phyloP scores from a whole-genome alignment of 164 flowering plant genomes.

The Sedum album region DNA sequence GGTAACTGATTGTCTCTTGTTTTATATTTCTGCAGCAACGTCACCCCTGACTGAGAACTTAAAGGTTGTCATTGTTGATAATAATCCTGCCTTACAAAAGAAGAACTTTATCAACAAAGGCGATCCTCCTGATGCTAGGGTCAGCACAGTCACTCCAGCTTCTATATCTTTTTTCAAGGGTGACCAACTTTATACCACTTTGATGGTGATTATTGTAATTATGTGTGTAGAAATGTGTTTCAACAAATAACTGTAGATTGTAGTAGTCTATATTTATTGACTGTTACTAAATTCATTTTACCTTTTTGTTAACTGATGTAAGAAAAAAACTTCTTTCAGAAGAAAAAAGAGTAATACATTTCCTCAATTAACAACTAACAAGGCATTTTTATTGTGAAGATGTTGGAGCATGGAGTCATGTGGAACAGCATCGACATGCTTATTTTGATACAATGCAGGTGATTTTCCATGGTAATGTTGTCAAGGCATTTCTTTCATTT shows the following conservation, averaged over 20 bases:
- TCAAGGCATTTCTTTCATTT: background rate
- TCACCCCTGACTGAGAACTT: slow-evolving; percentile 70
- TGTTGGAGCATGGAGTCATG: slow-evolving; percentile 13
- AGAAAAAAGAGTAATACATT: background rate
- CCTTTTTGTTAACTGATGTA: background rate
- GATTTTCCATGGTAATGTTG: background rate
- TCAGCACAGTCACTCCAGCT: slow-evolving; percentile 92
- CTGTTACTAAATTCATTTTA: background rate
- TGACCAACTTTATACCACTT: slow-evolving; percentile 16
- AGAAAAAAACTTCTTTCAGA: background rate
- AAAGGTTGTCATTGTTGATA: slow-evolving; percentile 83
- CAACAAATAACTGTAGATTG: too few species aligned
- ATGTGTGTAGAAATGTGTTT: too few species aligned
- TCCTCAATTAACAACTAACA: background rate
- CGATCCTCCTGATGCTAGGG: slow-evolving; percentile 87
- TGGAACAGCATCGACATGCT: slow-evolving; percentile 14
- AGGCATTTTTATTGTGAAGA: slow-evolving; percentile 3
- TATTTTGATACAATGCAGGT: slow-evolving; percentile 16
- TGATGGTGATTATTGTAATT: background rate
- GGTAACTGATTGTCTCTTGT: background rate
- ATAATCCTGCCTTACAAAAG: slow-evolving; percentile 59
- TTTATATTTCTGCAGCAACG: slow-evolving; percentile 51
- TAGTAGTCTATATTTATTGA: background rate
- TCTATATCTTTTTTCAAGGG: slow-evolving; percentile 84
- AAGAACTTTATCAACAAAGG: slow-evolving; percentile 41